Base-by-base conservation (phyloP, 1,284 basidiomycete species). In the Peniophora sp. region DNA sequence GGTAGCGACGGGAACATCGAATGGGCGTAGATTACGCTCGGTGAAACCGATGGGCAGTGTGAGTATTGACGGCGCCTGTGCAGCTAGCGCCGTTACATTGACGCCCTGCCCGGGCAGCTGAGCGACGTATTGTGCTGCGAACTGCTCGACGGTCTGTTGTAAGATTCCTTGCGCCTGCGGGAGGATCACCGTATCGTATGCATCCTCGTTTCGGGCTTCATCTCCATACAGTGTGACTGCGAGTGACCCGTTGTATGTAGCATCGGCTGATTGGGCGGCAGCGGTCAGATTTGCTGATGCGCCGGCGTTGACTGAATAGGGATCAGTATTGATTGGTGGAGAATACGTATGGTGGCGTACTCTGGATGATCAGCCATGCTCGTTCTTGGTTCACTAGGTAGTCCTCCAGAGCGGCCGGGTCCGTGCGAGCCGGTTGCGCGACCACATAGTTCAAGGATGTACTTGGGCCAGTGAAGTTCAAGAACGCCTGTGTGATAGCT, bases 1-100 rank as follows among this genome's bases (percentile, higher is more conserved):
- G 10, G 78, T 72, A 0, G 87, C 86, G 3, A 75, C 77, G 22
- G 85, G 78, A 37, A 79, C 68, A 55, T 82, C 73, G 60, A 86
- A 91, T 0, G 86, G 85, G 32, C 79, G 68, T 1, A 87, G 57
- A 59, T 91, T 88, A 50, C 69, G 56, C 23, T 79, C 53, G 0
- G 66, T 72, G 57, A 74, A 82, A 22, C 61, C 66, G n/a, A 86
- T 60, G 1, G 81, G 78, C 10, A 66, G 58, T 2, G 73, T 67
- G 44, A 91, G 65, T 1, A 84, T 76, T 49, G 70, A 66, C 0
- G 88, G 86, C 0, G 86, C 84, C 3, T 58, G 70, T 2, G 68
- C 60, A 22, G 86, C 66, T 14, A 85, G 57, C 5, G 51, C 44
- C 8, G 55, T 14, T 27, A 67, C 44, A 44, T 62, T 71, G 62